Evolutionary conservation across 495 filamentous ascomycete genomes (phyloP), one percentile per base, ranked within the genome.

Genomic region (Aspergillus saccharolyticus): DNA sequence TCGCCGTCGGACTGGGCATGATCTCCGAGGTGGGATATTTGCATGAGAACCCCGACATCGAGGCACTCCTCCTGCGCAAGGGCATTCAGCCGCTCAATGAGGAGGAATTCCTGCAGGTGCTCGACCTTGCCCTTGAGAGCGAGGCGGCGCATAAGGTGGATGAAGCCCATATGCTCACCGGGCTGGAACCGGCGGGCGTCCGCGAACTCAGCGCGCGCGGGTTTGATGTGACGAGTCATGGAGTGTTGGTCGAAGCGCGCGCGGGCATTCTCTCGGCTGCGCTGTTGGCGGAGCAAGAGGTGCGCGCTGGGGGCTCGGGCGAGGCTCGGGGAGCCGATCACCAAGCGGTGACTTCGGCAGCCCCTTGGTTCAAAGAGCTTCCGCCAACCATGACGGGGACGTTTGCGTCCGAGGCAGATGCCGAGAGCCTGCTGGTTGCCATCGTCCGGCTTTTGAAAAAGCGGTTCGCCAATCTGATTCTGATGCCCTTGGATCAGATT

Each of bases 401-500:
- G 3, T 4, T 18, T 30, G 44, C 21, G 47, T 28, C 17, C 9
- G 42, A 18, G 42, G 21, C 48, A 15, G 24, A 52, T 12, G 54
- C 18, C 65, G 70, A 56, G 54, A 68, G 9, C 56, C 72, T 19
- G 67, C 63, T 3, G 60, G 65, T 15, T 47, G 50, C 50, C 33
- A 18, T 28, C 14, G 9, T n/a, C 17, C 28, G 15, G 3, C 15
- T n/a, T 19, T 56, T 15, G 43, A 68, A 30, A 39, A 63, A 75
- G 61, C 80, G 78, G 66, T 69, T 82, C 28, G 64, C 73, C 1
- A 74, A 70, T 15, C 72, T 83, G 45, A 63, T 82, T 48, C 77
- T 81, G 71, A 67, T 83, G 57, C 77, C 78, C 20, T 33, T 68
- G 14, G 80, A 83, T 51, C 77, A 84, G 44, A 68, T 84, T 25